Evolutionary conservation across 148 eudicot genomes (phyloP), one percentile per base, ranked within the genome.

Genomic region (Chenopodium album): DNA sequence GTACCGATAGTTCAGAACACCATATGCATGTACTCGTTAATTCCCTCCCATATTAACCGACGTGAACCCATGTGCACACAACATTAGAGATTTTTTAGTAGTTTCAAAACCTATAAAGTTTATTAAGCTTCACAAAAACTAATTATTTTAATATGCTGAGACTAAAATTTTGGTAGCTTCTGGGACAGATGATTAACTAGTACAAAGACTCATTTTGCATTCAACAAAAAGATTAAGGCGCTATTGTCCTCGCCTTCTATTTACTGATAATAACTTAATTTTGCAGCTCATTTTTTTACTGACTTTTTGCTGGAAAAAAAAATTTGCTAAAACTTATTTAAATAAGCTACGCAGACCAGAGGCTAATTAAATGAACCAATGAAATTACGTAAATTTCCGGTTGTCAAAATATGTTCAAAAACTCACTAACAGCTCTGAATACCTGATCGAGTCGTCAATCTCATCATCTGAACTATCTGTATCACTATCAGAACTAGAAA

Each of bases 401-500:
- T 34, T 34, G 37, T 34, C 37, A 34, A 34, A 54, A 31, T 7
- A 26, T 26, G 20, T 50, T 12, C 34, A 68, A 2, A 29, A 60
- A 64, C 37, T 47, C 48, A 34, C 32, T 47, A 50, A 34, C 14
- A 74, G 31, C 5, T 67, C 41, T 52, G 23, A 74, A 22, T 87
- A 97, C 99, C 98, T 94, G 82, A 85, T 80, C 41, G 90, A 78
- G 72, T 82, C 84, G 72, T 79, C 88, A 71, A 75, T 34, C 13
- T 86, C 91, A 79, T 79, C 87, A 80, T 92, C 96, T 54, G 98
- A 91, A 83, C 62, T 71, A 85, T 91, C 93, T 32, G 97, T 81
- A 75, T 84, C 91, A 80, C 92, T 89, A 79, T 92, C 99, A 78
- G 97, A 92, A 85, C 93, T 89, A 63, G 95, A 90, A 67, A 56